A percentile compares a stretch with the other conserved stretches of the same genome.
These are phyloP conservation scores for Yarrowia bubula DNA, from an alignment of 805 yeast genomes.

Conservation along the genomic window DNA sequence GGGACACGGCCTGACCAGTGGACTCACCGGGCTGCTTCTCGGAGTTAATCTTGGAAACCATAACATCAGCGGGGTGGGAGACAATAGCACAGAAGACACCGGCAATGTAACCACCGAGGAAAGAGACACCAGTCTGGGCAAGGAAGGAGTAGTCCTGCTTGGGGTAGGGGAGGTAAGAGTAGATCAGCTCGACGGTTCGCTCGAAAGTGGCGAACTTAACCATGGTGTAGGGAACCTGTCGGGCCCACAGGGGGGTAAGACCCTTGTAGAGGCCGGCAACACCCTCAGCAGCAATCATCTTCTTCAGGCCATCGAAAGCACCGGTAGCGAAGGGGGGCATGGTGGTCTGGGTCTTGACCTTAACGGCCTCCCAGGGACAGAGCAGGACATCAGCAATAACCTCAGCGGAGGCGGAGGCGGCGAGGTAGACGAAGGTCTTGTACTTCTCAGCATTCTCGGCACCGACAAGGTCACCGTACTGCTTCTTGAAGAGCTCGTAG, in stretches of 20 bases:
- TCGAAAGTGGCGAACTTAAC: constrained; percentile 83
- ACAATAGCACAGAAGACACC: constrained; percentile 86
- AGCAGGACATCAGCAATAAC: constrained; percentile 75
- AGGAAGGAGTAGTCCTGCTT: constrained; percentile 57
- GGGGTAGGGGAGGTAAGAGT: constrained; percentile 60
- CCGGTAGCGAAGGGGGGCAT: constrained; percentile 68
- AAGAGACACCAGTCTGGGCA: constrained; percentile 80
- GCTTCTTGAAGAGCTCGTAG: constrained; percentile 74
- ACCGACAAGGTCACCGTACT: constrained; percentile 59
- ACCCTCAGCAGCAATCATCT: constrained; percentile 59
- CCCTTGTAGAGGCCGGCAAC: constrained; percentile 67
- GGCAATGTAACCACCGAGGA: constrained; percentile 82
- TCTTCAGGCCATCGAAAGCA: constrained; percentile 57
- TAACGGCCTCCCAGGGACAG: constrained; percentile 84
- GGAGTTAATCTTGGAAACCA: constrained; percentile 80
- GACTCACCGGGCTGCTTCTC: constrained; percentile 57
- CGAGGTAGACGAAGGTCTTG: constrained; percentile 63
- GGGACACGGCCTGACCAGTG: constrained; percentile 53
- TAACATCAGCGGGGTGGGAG: constrained; percentile 88
- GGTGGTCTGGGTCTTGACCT: constrained; percentile 82
- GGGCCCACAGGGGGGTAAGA: constrained; percentile 74
- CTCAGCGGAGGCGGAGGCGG: constrained; percentile 81
- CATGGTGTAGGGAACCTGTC: constrained; percentile 90
- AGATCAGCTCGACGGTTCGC: constrained; percentile 70
- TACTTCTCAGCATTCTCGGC: constrained; percentile 51